These are phyloP conservation scores for Hymenoscyphus albidus DNA, from an alignment of 2,329 filamentous ascomycete genomes.

Conservation along the genomic window DNA sequence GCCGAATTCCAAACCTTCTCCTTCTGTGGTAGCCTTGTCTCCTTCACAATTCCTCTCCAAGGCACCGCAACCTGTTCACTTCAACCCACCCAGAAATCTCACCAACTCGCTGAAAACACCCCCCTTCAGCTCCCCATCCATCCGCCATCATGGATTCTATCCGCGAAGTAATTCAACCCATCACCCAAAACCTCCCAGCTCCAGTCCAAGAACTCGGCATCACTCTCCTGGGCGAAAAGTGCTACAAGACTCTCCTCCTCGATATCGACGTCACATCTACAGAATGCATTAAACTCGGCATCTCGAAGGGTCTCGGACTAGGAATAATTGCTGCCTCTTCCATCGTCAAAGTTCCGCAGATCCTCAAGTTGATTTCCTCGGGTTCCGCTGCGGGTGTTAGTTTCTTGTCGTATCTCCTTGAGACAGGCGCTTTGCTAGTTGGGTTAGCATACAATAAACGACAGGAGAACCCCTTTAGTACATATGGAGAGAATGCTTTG, in stretches of 20 bases:
- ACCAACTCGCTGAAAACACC: not conserved
- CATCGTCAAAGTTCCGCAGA: constrained; percentile 95
- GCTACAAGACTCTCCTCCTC: constrained; percentile 82
- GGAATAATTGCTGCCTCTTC: constrained; percentile 88
- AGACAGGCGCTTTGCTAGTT: constrained; percentile 84
- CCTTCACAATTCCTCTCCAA: not conserved
- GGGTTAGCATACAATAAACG: constrained; percentile 88
- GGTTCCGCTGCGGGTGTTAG: constrained; percentile 79
- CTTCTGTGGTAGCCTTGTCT: not conserved
- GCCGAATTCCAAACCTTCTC: not conserved
- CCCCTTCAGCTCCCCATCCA: not conserved
- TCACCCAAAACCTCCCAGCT: constrained; percentile 69
- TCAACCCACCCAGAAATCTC: not conserved
- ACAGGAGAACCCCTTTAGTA: constrained; percentile 91
- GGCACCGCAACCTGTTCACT: not conserved
- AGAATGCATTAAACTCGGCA: constrained; percentile 79
- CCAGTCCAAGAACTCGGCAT: constrained; percentile 71
- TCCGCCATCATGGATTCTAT: constrained; percentile 53
- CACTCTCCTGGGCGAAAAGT: constrained; percentile 75
- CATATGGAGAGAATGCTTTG: constrained; percentile 89
- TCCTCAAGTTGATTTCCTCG: constrained; percentile 82
- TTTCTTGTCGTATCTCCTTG: constrained; percentile 88
- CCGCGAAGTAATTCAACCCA: constrained; percentile 58
- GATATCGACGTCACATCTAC: constrained; percentile 75
- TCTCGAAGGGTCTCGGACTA: constrained; percentile 89